Evolutionary conservation across 371 early-diverging fungal species (phyloP).

Genomic region (Mortierella sp.): DNA sequence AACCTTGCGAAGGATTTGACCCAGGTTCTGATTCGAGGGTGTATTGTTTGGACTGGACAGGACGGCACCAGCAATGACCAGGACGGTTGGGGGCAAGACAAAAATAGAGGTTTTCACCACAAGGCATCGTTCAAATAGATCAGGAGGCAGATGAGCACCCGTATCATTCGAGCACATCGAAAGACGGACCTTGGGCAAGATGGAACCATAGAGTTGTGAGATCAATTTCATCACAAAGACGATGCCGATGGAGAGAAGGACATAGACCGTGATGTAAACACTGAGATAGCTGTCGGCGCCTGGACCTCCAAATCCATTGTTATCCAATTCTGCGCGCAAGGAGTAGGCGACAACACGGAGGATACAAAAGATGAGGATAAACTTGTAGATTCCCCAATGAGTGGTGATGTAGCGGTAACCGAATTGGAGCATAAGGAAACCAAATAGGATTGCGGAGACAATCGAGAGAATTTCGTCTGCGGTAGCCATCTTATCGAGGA

Average conservation of each 20-base stretch:
- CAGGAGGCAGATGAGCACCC: background rate
- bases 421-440: conserved; percentile 14
- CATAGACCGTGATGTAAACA: conserved; percentile 10
- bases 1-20: conserved; percentile 20
- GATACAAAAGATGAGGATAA: conserved; percentile 19
- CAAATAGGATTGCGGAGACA: conserved; percentile 17
- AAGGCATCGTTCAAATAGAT: background rate
- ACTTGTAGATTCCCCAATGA: conserved; percentile 23
- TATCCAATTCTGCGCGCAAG: conserved; percentile 14
- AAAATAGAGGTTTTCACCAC: conserved; percentile 18
- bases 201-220: conserved; percentile 16
- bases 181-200: conserved; percentile 31
- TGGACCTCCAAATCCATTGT: background rate
- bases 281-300: background rate
- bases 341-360: conserved; percentile 26
- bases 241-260: conserved; percentile 19
- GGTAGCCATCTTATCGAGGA: conserved; percentile 6
- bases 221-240: conserved; percentile 29
- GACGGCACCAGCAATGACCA: conserved; percentile 14
- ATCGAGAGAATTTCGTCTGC: conserved; percentile 21
- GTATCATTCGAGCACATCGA: background rate
- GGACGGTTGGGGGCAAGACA: conserved; percentile 19
- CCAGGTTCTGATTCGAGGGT: background rate
- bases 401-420: conserved; percentile 13
- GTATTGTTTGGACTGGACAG: conserved; percentile 6